phyloP scores from a whole-genome alignment of 768 basidiomycete species.

The Crucibulum laeve region DNA sequence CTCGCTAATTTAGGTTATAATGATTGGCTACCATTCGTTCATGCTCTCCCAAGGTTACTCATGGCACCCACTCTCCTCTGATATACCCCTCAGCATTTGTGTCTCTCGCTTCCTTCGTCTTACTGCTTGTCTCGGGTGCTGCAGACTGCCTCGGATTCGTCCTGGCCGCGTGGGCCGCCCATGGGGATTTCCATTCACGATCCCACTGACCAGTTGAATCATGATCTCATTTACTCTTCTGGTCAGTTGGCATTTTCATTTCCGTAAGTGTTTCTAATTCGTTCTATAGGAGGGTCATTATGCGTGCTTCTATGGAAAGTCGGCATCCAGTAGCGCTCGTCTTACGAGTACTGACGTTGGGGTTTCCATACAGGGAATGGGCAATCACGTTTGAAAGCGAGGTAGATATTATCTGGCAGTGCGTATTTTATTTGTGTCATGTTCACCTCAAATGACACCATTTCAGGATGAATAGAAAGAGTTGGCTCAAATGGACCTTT shows the following conservation, averaged over 20 bases:
- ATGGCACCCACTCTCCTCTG: no score
- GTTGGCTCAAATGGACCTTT: slow-evolving; percentile 29
- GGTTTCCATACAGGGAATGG: slow-evolving; percentile 18
- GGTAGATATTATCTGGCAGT: slow-evolving; percentile 25
- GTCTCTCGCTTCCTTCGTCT: no score
- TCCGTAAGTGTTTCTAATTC: neutral
- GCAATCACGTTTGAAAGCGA: slow-evolving; percentile 24
- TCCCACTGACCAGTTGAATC: neutral
- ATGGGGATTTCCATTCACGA: neutral
- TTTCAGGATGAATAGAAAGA: slow-evolving; percentile 19
- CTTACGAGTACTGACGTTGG: neutral
- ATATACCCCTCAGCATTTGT: no score
- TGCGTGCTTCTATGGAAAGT: neutral
- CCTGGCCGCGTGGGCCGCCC: slow-evolving; percentile 1
- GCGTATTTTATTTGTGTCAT: slow-evolving; percentile 5
- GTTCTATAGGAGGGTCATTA: neutral
- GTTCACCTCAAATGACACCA: neutral
- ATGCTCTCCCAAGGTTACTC: no score
- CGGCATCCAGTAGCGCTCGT: neutral
- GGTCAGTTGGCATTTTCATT: slow-evolving; percentile 6
- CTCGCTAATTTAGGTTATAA: no score
- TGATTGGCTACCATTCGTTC: no score
- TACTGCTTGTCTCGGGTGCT: no score
- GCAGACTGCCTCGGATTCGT: neutral
- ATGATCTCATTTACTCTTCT: slow-evolving; percentile 10